Percentiles rank a stretch among this genome's conserved stretches.
Evolutionary conservation across 2,329 filamentous ascomycete species (phyloP).

Genomic region (Paramyrothecium sp.): DNA sequence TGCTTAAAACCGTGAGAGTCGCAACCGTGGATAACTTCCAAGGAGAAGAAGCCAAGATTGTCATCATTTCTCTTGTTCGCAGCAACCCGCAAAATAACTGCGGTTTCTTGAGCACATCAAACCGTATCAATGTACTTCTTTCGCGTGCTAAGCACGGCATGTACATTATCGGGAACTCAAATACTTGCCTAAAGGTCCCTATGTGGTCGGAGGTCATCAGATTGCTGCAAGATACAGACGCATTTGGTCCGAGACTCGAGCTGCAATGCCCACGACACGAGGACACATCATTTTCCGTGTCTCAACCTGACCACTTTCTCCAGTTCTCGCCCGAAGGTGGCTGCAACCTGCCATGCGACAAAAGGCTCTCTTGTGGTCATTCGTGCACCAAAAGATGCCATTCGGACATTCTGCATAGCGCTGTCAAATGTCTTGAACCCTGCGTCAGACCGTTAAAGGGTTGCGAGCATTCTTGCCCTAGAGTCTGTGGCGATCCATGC

Average conservation of each 20-base stretch:
- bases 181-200: constrained; percentile 51
- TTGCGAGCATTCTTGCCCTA: constrained; percentile 44
- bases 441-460: constrained; percentile 39
- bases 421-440: constrained; percentile 41
- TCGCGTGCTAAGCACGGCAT: constrained; percentile 68
- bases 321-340: constrained; percentile 61
- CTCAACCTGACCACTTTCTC: constrained; percentile 55
- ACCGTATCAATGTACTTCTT: constrained; percentile 69
- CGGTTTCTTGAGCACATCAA: constrained; percentile 65
- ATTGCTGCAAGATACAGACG: constrained; percentile 44
- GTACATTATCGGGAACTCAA: constrained; percentile 67
- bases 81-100: constrained; percentile 59
- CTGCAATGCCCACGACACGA: constrained; percentile 62
- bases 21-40: constrained; percentile 77
- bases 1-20: constrained; percentile 49
- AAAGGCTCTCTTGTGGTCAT: constrained; percentile 48
- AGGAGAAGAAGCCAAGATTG: constrained; percentile 71
- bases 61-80: constrained; percentile 69
- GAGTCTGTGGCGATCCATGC: constrained; percentile 42
- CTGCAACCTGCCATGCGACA: constrained; percentile 50
- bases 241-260: constrained; percentile 49
- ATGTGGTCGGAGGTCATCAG: constrained; percentile 65
- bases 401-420: constrained; percentile 43
- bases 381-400: constrained; percentile 45
- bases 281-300: constrained; percentile 46